Conservation (phyloP, 75 land plant species). For the Pinus albicaulis region DNA sequence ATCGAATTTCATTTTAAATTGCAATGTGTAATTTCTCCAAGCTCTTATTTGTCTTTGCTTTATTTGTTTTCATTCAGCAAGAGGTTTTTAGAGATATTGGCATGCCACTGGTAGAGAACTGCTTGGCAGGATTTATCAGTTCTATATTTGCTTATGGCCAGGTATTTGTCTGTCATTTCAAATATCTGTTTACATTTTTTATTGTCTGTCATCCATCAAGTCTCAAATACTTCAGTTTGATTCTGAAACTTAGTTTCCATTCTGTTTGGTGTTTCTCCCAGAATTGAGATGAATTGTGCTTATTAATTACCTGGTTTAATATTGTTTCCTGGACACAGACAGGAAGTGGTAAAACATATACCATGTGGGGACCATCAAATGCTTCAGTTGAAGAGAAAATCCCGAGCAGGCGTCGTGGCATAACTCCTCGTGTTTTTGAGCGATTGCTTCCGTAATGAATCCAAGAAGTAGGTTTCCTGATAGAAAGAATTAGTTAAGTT, state of each 20-base stretch:
- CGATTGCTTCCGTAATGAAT: slow-evolving; percentile 79
- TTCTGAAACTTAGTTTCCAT: background rate
- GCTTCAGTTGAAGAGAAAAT: slow-evolving; percentile 48
- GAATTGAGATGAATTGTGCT: background rate
- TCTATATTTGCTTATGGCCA: slow-evolving; percentile 91
- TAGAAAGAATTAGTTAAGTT: background rate
- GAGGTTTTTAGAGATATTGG: slow-evolving; percentile 84
- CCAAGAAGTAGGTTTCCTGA: slow-evolving; percentile 53
- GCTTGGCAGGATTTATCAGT: slow-evolving; percentile 91
- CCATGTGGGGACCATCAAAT: slow-evolving; percentile 93
- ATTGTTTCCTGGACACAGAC: slow-evolving; percentile 49
- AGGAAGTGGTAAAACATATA: slow-evolving; percentile 98
- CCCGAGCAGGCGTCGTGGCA: slow-evolving; percentile 51
- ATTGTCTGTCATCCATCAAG: background rate
- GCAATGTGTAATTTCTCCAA: background rate
- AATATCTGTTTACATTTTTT: background rate
- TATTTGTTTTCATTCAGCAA: slow-evolving; percentile 44
- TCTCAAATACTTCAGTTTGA: background rate
- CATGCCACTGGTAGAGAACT: slow-evolving; percentile 72
- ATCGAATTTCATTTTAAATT: background rate
- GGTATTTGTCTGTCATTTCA: slow-evolving; percentile 37
- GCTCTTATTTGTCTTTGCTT: background rate
- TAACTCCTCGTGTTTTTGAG: slow-evolving; percentile 93
- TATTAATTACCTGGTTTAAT: background rate
- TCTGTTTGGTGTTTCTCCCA: background rate